phyloP scores from a whole-genome alignment of 805 yeast genomes.

The Ogataea pignaliae region DNA sequence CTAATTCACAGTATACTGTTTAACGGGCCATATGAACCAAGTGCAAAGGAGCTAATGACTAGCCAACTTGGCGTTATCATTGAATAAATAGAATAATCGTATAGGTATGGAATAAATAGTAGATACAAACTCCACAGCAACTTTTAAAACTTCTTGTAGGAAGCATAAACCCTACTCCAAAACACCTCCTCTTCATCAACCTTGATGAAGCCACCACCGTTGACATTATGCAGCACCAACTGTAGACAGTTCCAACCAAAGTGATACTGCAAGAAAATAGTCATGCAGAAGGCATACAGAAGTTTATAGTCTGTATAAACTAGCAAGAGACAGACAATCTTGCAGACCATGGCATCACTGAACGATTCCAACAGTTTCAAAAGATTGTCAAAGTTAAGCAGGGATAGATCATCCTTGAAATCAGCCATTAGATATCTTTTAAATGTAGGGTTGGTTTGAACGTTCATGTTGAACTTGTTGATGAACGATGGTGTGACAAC shows the following conservation, averaged over 20 bases:
- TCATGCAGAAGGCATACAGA: constrained; percentile 34
- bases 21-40: too few relatives aligned
- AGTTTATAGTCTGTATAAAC: constrained; percentile 33
- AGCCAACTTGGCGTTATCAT: too few relatives aligned
- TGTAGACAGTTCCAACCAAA: constrained; percentile 42
- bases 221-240: constrained; percentile 15
- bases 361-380: constrained; percentile 15
- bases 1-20: too few relatives aligned
- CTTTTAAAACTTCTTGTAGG: constrained; percentile 25
- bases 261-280: constrained; percentile 44
- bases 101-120: too few relatives aligned
- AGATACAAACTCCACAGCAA: too few relatives aligned
- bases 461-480: constrained; percentile 17
- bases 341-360: constrained; percentile 13
- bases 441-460: constrained; percentile 14
- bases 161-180: constrained; percentile 24
- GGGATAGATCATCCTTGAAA: constrained; percentile 26
- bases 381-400: constrained; percentile 16
- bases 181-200: constrained; percentile 25
- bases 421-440: constrained; percentile 13
- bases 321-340: constrained; percentile 22
- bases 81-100: too few relatives aligned
- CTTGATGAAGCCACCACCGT: constrained; percentile 9
- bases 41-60: too few relatives aligned
- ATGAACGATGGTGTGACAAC: constrained; percentile 20